phyloP scores from a whole-genome alignment of 1,139 yeast genomes.

The Suhomyces kunorum region DNA sequence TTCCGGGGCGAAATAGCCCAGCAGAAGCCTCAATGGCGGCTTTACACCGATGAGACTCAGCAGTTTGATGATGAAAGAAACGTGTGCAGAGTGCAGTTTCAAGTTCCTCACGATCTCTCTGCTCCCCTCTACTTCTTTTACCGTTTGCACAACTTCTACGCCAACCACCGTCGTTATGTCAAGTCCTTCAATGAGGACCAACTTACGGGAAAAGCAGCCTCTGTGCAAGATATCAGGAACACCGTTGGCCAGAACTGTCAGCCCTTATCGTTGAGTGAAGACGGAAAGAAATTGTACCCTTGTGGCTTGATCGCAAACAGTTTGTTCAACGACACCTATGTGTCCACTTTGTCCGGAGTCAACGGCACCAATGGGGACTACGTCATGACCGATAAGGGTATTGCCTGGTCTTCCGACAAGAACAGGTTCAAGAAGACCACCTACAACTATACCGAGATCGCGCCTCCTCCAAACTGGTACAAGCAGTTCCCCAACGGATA shows the following conservation, averaged over 20 bases:
- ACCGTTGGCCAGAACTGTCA: slow-evolving; percentile 83
- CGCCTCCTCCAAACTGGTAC: slow-evolving; percentile 95
- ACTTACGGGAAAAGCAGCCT: slow-evolving; percentile 71
- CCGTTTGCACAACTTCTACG: slow-evolving; percentile 78
- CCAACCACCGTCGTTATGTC: slow-evolving; percentile 92
- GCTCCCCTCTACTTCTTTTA: slow-evolving; percentile 81
- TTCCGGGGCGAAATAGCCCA: slow-evolving; percentile 39
- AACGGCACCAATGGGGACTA: slow-evolving; percentile 53
- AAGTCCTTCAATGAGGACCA: slow-evolving; percentile 91
- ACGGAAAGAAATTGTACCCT: slow-evolving; percentile 74
- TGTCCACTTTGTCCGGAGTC: slow-evolving; percentile 50
- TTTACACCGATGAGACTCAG: slow-evolving; percentile 50
- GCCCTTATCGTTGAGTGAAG: slow-evolving; percentile 63
- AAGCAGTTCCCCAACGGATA: slow-evolving; percentile 87
- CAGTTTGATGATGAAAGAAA: slow-evolving; percentile 56
- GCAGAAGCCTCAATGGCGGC: slow-evolving; percentile 66
- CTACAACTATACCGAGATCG: slow-evolving; percentile 71
- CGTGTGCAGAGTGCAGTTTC: slow-evolving; percentile 77
- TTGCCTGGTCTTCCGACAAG: slow-evolving; percentile 85
- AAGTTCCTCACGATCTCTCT: slow-evolving; percentile 70
- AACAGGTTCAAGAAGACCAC: slow-evolving; percentile 77
- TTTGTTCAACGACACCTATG: slow-evolving; percentile 80
- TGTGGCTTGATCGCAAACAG: slow-evolving; percentile 97
- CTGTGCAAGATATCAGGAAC: slow-evolving; percentile 56
- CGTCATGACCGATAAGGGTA: slow-evolving; percentile 64